A percentile compares a stretch with the other conserved stretches of the same genome.
Conservation (phyloP, 1,284 basidiomycete species). For the Phaffia rhodozyma region DNA sequence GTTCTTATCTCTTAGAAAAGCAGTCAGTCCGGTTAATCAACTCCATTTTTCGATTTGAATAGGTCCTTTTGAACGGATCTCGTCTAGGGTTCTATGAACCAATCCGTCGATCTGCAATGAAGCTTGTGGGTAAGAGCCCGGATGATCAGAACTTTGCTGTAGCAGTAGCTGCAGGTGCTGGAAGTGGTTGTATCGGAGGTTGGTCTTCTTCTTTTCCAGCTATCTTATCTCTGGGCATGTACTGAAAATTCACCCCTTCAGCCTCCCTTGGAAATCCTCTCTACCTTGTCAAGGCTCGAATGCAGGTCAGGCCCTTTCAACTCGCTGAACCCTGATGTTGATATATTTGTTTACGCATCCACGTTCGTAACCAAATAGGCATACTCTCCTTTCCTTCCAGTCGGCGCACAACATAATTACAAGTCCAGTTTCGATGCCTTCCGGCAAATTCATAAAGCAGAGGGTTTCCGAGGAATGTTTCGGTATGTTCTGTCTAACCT, state of each 20-base stretch:
- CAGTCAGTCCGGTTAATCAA: not conserved
- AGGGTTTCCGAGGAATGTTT: constrained; percentile 65
- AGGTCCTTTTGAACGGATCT: constrained; percentile 89
- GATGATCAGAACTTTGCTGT: constrained; percentile 57
- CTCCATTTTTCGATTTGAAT: constrained; percentile 2
- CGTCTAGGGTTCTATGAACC: constrained; percentile 97
- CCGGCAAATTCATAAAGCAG: constrained; percentile 60
- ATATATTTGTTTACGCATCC: not conserved
- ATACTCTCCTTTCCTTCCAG: constrained; percentile 83
- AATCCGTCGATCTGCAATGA: constrained; percentile 61
- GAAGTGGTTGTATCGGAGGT: constrained; percentile 84
- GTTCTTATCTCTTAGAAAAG: not conserved
- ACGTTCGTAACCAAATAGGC: constrained; percentile 38
- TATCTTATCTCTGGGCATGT: not conserved
- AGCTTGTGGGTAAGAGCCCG: constrained; percentile 49
- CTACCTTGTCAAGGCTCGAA: constrained; percentile 91
- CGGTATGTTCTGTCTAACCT: constrained; percentile 56
- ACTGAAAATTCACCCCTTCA: constrained; percentile 26
- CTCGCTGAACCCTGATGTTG: not conserved
- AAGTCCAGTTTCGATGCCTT: constrained; percentile 71
- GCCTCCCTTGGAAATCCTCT: constrained; percentile 86
- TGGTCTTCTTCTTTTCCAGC: constrained; percentile 22
- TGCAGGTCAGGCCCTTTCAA: constrained; percentile 56
- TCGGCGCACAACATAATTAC: constrained; percentile 88
- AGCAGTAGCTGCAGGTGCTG: constrained; percentile 71